Percentiles rank a stretch among this genome's conserved stretches.
These are phyloP conservation scores for Seiridium unicorne DNA, from an alignment of 2,329 filamentous ascomycete genomes.

Conservation along the genomic window DNA sequence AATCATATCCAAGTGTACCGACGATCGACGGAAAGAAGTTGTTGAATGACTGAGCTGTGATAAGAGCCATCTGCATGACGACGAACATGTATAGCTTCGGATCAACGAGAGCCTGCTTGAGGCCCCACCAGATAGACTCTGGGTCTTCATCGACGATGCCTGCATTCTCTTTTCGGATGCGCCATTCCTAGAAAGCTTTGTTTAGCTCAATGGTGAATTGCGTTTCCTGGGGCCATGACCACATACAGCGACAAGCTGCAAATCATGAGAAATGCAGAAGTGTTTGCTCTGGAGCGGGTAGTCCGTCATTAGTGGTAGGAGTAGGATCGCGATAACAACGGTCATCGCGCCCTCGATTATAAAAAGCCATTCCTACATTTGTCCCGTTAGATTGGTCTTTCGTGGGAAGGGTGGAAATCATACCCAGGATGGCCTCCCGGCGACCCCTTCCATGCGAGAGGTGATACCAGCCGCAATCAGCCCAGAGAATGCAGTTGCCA, in stretches of 20 bases:
- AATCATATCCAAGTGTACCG: slow-evolving; percentile 14
- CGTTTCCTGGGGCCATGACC: slow-evolving; percentile 1
- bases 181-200: slow-evolving; percentile 16
- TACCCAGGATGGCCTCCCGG: slow-evolving; percentile 32
- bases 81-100: slow-evolving; percentile 24
- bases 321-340: slow-evolving; percentile 27
- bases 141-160: slow-evolving; percentile 21
- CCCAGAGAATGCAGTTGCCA: slow-evolving; percentile 33
- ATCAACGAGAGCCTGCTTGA: slow-evolving; percentile 17
- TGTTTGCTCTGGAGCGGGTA: slow-evolving; percentile 17
- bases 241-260: slow-evolving; percentile 15
- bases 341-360: slow-evolving; percentile 35
- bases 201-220: neutral
- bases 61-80: slow-evolving; percentile 20
- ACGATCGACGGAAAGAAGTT: slow-evolving; percentile 19
- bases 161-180: slow-evolving; percentile 22
- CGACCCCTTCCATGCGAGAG: slow-evolving; percentile 25
- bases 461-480: slow-evolving; percentile 34
- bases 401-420: too few relatives aligned
- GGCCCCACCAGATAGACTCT: slow-evolving; percentile 16
- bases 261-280: slow-evolving; percentile 11
- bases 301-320: slow-evolving; percentile 14
- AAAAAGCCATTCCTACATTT: slow-evolving; percentile 37
- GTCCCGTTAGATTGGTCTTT: too few relatives aligned
- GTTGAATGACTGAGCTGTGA: slow-evolving; percentile 17